Evolutionary conservation across 805 yeast species (phyloP).

Genomic region (Lachancea lanzarotensis): DNA sequence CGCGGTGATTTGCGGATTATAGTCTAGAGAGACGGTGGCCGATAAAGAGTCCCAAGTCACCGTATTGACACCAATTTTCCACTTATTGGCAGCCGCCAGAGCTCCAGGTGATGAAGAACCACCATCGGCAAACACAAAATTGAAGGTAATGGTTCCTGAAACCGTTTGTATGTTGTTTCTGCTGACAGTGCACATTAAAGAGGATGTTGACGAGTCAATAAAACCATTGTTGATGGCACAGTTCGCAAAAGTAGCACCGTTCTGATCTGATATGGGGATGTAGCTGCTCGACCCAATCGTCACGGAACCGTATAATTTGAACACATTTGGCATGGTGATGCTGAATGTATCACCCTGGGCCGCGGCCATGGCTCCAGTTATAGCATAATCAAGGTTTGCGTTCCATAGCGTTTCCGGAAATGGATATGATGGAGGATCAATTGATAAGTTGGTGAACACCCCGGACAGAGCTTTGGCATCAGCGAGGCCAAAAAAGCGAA

Average conservation of each 20-base stretch:
- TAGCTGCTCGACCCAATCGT: conserved; percentile 1
- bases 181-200: conserved; percentile 4
- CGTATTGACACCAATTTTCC: conserved; percentile 11
- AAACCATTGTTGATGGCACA: conserved; percentile 5
- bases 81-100: conserved; percentile 10
- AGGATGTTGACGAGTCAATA: neutral
- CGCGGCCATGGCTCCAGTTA: conserved; percentile 9
- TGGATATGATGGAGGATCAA: conserved; percentile 1
- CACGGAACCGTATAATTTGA: conserved; percentile 7
- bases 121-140: conserved; percentile 9
- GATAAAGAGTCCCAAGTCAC: conserved; percentile 9
- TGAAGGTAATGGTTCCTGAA: conserved; percentile 4
- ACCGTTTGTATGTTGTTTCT: no score
- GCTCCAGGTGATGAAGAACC: conserved; percentile 1
- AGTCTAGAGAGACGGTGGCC: conserved; percentile 10
- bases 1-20: neutral
- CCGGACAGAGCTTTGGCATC: neutral
- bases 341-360: conserved; percentile 12
- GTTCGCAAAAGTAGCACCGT: conserved; percentile 4
- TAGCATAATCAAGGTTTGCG: conserved; percentile 8
- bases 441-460: conserved; percentile 9
- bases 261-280: neutral
- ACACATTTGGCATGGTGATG: conserved; percentile 11
- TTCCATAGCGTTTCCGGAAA: conserved; percentile 10
- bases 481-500: no score